Evolutionary conservation across 495 filamentous ascomycete genomes (phyloP), one percentile per base, ranked within the genome.

Genomic region (Parathielavia hyrcaniae): DNA sequence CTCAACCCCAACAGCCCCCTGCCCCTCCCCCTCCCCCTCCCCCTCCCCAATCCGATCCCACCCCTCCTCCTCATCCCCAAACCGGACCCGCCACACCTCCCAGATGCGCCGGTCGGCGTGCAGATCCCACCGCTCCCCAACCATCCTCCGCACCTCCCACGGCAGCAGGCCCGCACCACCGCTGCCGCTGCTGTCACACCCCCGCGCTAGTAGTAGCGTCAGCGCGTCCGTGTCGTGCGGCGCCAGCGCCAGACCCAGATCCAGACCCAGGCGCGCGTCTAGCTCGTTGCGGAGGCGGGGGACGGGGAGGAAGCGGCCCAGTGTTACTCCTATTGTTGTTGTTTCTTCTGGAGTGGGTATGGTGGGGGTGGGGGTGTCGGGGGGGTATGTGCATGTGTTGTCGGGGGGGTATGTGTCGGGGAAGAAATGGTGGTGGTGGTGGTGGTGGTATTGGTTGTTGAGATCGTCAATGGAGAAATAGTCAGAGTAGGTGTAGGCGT

Each of bases 91-190:
- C 46, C 46, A 41, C 7, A 13, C 23, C 46, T 57, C 55, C 23
- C 46, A 49, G 6, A 46, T 5, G 34, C 54, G 14, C 35, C 45
- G n/a, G 35, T 20, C 45, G 5, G 1, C 35, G 10, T 56, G 45
- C 20, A 48, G n/a, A 23, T 56, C 45, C 45, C 54, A 56, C 44
- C 54, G 36, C 45, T 56, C 54, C 2, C 54, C 54, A 0, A 12
- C 46, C 55, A 44, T 35, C 46, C 17, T 4, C 23, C 55, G 19
- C 36, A 34, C 38, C 38, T 50, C 55, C 46, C 45, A 43, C 20
- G 46, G 46, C 14, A 50, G n/a, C n/a, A n/a, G n/a, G n/a, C n/a
- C 6, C 14, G 2, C 19, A 1, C 43, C 26, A 1, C 43, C 34
- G 8, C 4, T 11, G 1, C 32, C 17, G 14, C 14, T 4, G 10